Evolutionary conservation across 2,329 filamentous ascomycete species (phyloP).

Genomic region (Epichloe amarillans): DNA sequence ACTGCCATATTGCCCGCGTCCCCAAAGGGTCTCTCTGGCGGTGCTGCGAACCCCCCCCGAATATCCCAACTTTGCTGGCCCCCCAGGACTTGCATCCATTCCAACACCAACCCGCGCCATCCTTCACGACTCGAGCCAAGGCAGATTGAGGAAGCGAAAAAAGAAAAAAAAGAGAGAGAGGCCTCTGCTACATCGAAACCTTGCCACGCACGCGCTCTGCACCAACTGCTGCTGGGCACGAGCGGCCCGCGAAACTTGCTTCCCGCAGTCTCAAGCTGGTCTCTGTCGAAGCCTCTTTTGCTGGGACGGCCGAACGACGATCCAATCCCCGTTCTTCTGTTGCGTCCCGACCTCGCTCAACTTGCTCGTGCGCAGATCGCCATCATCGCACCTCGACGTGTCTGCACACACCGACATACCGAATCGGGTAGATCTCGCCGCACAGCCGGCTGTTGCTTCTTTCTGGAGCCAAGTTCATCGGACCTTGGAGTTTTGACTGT

Average conservation of each 20-base stretch:
- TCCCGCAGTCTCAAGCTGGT: neutral
- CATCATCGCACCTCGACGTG: neutral
- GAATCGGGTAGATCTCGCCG: neutral
- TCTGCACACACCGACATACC: neutral
- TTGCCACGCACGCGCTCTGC: neutral
- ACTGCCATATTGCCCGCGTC: neutral
- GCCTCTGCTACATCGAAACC: neutral
- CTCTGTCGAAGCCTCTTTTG: neutral
- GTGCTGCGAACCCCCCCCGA: neutral
- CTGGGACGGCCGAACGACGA: slow-evolving; percentile 2
- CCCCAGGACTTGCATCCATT: neutral
- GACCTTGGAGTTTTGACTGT: neutral
- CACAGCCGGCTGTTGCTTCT: neutral
- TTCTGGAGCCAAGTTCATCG: slow-evolving; percentile 1
- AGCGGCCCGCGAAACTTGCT: neutral
- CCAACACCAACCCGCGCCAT: slow-evolving; percentile 3
- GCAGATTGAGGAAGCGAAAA: neutral
- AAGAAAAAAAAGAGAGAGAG: neutral
- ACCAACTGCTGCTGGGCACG: slow-evolving; percentile 1
- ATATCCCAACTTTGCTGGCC: neutral
- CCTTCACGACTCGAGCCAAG: neutral
- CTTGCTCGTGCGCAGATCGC: slow-evolving; percentile 6
- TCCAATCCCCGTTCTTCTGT: slow-evolving; percentile 8
- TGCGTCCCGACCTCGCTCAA: slow-evolving; percentile 11
- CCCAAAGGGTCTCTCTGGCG: neutral